These are phyloP conservation scores for Pharus latifolius DNA, from an alignment of 176 grass and related monocot species.

Conservation along the genomic window DNA sequence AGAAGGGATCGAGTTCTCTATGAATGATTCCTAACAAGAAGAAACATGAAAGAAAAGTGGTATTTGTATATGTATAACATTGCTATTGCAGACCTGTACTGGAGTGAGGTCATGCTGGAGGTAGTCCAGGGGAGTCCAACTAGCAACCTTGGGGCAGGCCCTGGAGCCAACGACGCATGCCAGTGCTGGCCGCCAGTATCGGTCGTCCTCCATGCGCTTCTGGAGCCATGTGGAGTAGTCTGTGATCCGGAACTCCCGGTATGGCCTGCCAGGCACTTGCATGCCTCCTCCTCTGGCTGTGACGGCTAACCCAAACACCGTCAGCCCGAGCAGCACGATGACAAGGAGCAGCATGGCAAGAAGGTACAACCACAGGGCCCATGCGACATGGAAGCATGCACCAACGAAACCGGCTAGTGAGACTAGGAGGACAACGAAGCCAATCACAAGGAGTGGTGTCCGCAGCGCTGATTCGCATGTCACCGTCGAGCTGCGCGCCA, in stretches of 20 bases:
- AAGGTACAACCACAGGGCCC: conserved; percentile 75
- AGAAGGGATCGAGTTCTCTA: no score
- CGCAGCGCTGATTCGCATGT: conserved; percentile 61
- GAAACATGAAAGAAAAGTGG: not conserved
- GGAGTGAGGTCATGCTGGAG: conserved; percentile 53
- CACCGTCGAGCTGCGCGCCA: conserved; percentile 31
- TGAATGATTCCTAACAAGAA: no score
- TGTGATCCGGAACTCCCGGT: conserved; percentile 51
- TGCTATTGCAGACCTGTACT: conserved; percentile 40
- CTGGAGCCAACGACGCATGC: conserved; percentile 51
- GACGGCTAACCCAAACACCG: conserved; percentile 47
- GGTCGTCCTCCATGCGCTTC: conserved; percentile 13
- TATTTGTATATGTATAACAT: no score
- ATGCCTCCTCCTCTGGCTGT: conserved; percentile 43
- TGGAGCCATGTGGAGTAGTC: conserved; percentile 71
- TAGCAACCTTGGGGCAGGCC: conserved; percentile 43
- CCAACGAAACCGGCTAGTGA: conserved; percentile 63
- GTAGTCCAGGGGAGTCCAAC: conserved; percentile 69
- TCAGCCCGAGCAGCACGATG: conserved; percentile 31
- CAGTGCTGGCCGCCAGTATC: conserved; percentile 60
- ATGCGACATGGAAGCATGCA: conserved; percentile 55
- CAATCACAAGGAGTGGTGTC: conserved; percentile 49
- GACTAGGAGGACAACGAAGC: conserved; percentile 65
- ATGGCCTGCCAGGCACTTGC: conserved; percentile 39
- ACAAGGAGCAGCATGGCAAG: conserved; percentile 52